A percentile compares a stretch with the other conserved stretches of the same genome.
phyloP scores from a whole-genome alignment of 495 filamentous ascomycete genomes.

The Penicillium desertorum region DNA sequence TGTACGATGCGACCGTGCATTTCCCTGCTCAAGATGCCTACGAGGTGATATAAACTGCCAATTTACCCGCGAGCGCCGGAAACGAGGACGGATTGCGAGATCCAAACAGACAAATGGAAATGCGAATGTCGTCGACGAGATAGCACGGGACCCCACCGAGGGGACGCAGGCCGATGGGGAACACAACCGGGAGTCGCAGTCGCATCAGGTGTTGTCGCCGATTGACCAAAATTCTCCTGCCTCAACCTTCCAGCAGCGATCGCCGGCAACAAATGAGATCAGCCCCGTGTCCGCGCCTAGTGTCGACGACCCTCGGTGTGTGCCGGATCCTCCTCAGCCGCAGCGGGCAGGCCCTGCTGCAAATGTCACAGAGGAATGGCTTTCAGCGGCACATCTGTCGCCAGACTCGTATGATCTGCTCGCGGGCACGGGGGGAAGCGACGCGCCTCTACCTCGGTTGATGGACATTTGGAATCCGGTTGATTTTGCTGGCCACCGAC shows the following conservation, averaged over 20 bases:
- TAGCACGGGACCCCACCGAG: constrained; percentile 4
- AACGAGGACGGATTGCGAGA: constrained; percentile 47
- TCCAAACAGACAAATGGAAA: constrained; percentile 14
- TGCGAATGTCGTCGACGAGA: not conserved
- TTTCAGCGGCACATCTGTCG: constrained; percentile 41
- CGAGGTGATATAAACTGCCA: constrained; percentile 45
- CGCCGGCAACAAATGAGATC: constrained; percentile 36
- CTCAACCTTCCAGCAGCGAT: constrained; percentile 31
- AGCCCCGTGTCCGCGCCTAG: constrained; percentile 36
- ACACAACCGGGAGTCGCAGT: constrained; percentile 8
- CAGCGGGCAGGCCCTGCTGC: constrained; percentile 18
- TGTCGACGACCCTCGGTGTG: constrained; percentile 34
- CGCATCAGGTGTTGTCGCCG: constrained; percentile 23
- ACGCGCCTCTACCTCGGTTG: constrained; percentile 37
- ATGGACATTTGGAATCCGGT: constrained; percentile 41
- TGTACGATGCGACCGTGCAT: constrained; percentile 51
- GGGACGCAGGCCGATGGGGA: constrained; percentile 16
- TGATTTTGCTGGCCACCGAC: constrained; percentile 29
- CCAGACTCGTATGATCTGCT: constrained; percentile 40
- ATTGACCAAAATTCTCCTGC: constrained; percentile 31
- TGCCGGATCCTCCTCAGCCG: constrained; percentile 20
- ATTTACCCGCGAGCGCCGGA: constrained; percentile 48
- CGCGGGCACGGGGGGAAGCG: constrained; percentile 27
- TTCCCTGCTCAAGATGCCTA: constrained; percentile 48
- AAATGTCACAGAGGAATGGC: constrained; percentile 42